A percentile compares a stretch with the other conserved stretches of the same genome.
Evolutionary conservation across 164 flowering plant species (phyloP).

Genomic region (Cinnamomum micranthum): DNA sequence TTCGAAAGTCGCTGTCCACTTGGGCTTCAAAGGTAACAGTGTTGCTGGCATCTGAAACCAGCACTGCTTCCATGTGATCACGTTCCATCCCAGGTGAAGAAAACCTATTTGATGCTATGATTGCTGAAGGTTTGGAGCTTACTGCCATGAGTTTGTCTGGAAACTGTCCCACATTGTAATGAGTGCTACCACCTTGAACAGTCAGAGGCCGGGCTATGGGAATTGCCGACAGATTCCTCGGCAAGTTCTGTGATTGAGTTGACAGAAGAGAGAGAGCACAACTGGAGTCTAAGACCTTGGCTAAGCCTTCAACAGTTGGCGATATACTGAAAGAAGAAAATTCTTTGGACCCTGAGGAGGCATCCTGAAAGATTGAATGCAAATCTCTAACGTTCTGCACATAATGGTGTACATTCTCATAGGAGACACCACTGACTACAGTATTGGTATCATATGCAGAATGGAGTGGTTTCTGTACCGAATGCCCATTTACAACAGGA

Average conservation of each 20-base stretch:
- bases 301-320: slow-evolving; percentile 34
- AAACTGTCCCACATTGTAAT: slow-evolving; percentile 20
- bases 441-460: slow-evolving; percentile 19
- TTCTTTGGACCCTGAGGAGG: slow-evolving; percentile 32
- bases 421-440: slow-evolving; percentile 19
- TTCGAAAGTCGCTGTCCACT: slow-evolving; percentile 26
- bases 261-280: slow-evolving; percentile 90
- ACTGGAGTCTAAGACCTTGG: slow-evolving; percentile 40
- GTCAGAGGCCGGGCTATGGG: slow-evolving; percentile 28
- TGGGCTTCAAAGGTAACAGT: slow-evolving; percentile 29
- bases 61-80: slow-evolving; percentile 25
- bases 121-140: slow-evolving; percentile 32
- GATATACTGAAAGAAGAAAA: slow-evolving; percentile 28
- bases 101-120: slow-evolving; percentile 30
- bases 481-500: slow-evolving; percentile 24
- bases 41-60: slow-evolving; percentile 31
- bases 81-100: slow-evolving; percentile 31
- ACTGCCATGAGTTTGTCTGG: slow-evolving; percentile 27
- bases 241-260: slow-evolving; percentile 43
- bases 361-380: slow-evolving; percentile 19
- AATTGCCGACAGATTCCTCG: slow-evolving; percentile 35
- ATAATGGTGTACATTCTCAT: slow-evolving; percentile 22
- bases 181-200: slow-evolving; percentile 16
- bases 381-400: slow-evolving; percentile 24
- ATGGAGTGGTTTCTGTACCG: slow-evolving; percentile 19